Percentiles rank a stretch among this genome's conserved stretches.
These are phyloP conservation scores for Chaetomiaceae sp. DNA, from an alignment of 2,329 filamentous ascomycete genomes.

Conservation along the genomic window DNA sequence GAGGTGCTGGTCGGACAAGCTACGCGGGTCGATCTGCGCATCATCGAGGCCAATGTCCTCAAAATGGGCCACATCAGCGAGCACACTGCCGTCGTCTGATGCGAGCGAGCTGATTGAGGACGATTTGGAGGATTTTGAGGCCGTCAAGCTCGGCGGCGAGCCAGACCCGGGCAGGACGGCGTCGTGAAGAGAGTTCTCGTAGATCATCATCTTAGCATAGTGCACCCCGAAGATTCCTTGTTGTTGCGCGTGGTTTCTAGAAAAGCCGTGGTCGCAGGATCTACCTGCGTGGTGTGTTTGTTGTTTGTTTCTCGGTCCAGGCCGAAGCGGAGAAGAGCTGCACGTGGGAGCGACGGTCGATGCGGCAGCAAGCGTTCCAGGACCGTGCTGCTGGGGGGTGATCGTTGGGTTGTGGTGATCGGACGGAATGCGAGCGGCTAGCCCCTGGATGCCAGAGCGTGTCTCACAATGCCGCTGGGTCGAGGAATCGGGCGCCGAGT, in stretches of 20 bases:
- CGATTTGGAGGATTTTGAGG: constrained; percentile 84
- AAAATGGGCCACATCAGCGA: constrained; percentile 76
- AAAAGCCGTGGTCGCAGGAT: neutral
- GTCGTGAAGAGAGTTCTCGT: constrained; percentile 37
- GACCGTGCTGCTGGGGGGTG: constrained; percentile 4
- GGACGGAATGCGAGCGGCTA: constrained; percentile 19
- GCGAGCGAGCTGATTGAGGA: constrained; percentile 80
- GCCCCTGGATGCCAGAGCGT: constrained; percentile 21
- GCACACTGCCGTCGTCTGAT: constrained; percentile 65
- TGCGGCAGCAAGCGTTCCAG: constrained; percentile 18
- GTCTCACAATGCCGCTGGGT: constrained; percentile 20
- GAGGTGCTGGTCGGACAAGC: constrained; percentile 34
- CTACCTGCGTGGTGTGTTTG: constrained; percentile 1
- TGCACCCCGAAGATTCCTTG: neutral
- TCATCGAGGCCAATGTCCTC: constrained; percentile 85
- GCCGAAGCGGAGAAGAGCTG: constrained; percentile 7
- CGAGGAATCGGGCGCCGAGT: constrained; percentile 2
- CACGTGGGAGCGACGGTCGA: constrained; percentile 5
- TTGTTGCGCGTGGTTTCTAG: neutral
- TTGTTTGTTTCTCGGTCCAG: constrained; percentile 13
- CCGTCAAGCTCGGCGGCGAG: constrained; percentile 73
- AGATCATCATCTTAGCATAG: constrained; percentile 38
- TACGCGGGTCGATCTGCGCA: constrained; percentile 31
- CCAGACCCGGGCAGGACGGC: constrained; percentile 47
- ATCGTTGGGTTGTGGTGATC: constrained; percentile 15